A percentile compares a stretch with the other conserved stretches of the same genome.
These are phyloP conservation scores for Panaeolus cyanescens DNA, from an alignment of 768 basidiomycete species.

Conservation along the genomic window DNA sequence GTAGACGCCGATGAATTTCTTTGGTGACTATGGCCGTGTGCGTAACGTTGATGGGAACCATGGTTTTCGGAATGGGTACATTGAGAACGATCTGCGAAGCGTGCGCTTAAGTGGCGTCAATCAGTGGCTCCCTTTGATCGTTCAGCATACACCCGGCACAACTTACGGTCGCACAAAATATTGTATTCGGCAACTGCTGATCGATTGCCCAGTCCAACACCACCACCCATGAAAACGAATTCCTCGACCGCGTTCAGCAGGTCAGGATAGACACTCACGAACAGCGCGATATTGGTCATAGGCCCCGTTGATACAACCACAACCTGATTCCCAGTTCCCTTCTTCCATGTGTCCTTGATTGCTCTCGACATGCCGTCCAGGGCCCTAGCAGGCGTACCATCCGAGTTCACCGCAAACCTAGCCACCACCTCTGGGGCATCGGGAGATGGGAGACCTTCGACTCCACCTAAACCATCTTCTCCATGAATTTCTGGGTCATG, in stretches of 20 bases:
- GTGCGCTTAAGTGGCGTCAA: slow-evolving; percentile 51
- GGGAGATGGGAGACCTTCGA: slow-evolving; percentile 67
- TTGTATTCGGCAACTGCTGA: slow-evolving; percentile 84
- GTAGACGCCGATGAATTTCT: slow-evolving; percentile 51
- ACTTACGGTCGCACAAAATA: slow-evolving; percentile 79
- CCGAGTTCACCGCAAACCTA: slow-evolving; percentile 44
- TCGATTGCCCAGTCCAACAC: slow-evolving; percentile 80
- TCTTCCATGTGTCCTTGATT: slow-evolving; percentile 57
- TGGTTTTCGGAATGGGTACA: slow-evolving; percentile 62
- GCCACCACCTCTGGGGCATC: slow-evolving; percentile 50
- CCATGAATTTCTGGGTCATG: slow-evolving; percentile 85
- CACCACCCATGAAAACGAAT: slow-evolving; percentile 92
- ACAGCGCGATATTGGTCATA: slow-evolving; percentile 81
- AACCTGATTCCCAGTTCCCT: slow-evolving; percentile 59
- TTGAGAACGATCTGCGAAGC: slow-evolving; percentile 83
- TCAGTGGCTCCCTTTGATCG: background rate
- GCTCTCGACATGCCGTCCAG: slow-evolving; percentile 68
- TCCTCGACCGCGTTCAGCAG: slow-evolving; percentile 60
- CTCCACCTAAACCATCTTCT: slow-evolving; percentile 79
- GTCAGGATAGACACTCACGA: slow-evolving; percentile 57
- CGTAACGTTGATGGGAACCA: slow-evolving; percentile 89
- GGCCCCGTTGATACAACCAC: slow-evolving; percentile 79
- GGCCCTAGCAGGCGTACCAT: slow-evolving; percentile 51
- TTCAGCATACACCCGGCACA: background rate
- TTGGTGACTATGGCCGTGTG: slow-evolving; percentile 79